Evolutionary conservation across 768 basidiomycete species (phyloP).

Genomic region (Lactifluus pinguis): DNA sequence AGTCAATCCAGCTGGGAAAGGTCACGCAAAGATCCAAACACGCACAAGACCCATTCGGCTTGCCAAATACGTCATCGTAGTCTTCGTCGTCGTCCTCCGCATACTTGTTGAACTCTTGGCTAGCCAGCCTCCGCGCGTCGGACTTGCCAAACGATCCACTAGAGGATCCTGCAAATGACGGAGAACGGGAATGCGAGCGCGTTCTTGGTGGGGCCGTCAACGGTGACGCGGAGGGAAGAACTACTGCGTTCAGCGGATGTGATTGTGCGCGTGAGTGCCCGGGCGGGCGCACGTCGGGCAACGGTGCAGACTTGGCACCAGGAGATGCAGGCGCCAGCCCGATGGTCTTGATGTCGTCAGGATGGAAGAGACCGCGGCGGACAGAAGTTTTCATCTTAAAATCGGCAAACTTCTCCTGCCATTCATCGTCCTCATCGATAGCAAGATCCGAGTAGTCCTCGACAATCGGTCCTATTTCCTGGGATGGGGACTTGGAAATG

Average conservation of each 20-base stretch:
- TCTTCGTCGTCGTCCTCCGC: slow-evolving; percentile 85
- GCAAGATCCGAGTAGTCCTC: slow-evolving; percentile 92
- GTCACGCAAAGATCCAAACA: background rate
- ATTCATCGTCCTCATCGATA: slow-evolving; percentile 57
- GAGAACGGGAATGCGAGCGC: slow-evolving; percentile 15
- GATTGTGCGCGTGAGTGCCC: slow-evolving; percentile 37
- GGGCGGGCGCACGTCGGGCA: slow-evolving; percentile 35
- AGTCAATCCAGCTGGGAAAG: slow-evolving; percentile 1
- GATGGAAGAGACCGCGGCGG: slow-evolving; percentile 75
- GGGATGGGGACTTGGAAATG: slow-evolving; percentile 50
- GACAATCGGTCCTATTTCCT: slow-evolving; percentile 56
- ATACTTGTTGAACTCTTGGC: slow-evolving; percentile 75
- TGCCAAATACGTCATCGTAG: slow-evolving; percentile 92
- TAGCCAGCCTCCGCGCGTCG: slow-evolving; percentile 47
- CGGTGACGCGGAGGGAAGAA: slow-evolving; percentile 18
- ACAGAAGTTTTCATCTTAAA: slow-evolving; percentile 77
- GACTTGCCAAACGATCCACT: slow-evolving; percentile 57
- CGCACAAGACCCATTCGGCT: slow-evolving; percentile 58
- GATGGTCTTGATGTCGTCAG: slow-evolving; percentile 78
- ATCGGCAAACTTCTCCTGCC: slow-evolving; percentile 74
- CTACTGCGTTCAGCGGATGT: slow-evolving; percentile 43
- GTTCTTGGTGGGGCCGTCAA: slow-evolving; percentile 34
- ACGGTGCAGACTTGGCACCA: slow-evolving; percentile 59
- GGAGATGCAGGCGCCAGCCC: slow-evolving; percentile 44
- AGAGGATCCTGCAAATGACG: slow-evolving; percentile 30